Conservation (phyloP, 2,329 filamentous ascomycete species). For the Conoideocrella luteorostrata region DNA sequence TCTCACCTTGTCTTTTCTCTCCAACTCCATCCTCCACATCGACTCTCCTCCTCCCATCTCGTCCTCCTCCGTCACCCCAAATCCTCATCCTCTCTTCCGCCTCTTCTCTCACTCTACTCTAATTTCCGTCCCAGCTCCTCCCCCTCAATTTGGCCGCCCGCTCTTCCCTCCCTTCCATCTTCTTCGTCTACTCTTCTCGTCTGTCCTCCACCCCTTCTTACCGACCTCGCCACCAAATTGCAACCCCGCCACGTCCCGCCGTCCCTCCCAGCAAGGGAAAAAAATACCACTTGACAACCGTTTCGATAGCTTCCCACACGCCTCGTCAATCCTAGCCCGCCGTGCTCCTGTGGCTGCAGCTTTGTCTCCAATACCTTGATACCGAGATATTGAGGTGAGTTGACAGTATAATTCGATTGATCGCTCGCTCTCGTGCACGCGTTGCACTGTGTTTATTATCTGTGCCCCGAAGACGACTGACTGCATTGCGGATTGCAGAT, state of each 20-base stretch:
- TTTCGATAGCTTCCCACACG: background rate
- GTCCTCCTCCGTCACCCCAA: conserved; percentile 4
- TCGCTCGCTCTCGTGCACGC: too few relatives aligned
- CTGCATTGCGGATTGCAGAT: too few relatives aligned
- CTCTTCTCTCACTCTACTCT: conserved; percentile 1
- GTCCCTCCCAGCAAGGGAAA: background rate
- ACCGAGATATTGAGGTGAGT: conserved; percentile 1
- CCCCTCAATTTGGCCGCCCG: conserved; percentile 11
- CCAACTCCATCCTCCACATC: conserved; percentile 6
- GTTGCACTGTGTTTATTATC: conserved; percentile 2
- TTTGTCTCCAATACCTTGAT: background rate
- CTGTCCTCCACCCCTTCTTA: conserved; percentile 2
- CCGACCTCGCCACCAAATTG: conserved; percentile 3
- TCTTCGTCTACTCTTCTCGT: conserved; percentile 1
- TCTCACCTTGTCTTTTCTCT: conserved; percentile 1
- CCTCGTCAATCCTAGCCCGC: background rate
- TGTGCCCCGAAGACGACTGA: too few relatives aligned
- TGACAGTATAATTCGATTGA: too few relatives aligned
- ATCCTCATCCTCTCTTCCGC: conserved; percentile 1
- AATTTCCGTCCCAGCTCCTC: conserved; percentile 2
- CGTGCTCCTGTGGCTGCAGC: background rate
- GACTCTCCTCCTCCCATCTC: conserved; percentile 6
- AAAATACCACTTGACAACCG: conserved; percentile 1
- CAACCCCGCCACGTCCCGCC: conserved; percentile 6
- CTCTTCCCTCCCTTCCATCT: conserved; percentile 6